Base-by-base conservation (phyloP, 2,329 filamentous ascomycete genomes). In the Aspergillus carbonarius region DNA sequence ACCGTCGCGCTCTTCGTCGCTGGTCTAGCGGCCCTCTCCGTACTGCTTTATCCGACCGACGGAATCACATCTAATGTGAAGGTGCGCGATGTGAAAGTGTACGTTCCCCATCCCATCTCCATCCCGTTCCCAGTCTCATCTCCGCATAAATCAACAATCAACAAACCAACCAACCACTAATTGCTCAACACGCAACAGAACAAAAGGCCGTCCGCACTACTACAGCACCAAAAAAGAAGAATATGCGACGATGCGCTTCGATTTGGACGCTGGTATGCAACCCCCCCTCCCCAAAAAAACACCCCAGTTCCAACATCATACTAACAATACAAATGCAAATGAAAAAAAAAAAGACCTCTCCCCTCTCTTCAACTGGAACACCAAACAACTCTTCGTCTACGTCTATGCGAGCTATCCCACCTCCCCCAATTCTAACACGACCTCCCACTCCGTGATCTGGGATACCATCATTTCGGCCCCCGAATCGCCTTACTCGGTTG, bases 331-430 rank as follows among this genome's bases (percentile, higher is more conserved):
- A 48, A 40, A 58, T n/a, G 27, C n/a, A 50, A 48, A 42, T 40
- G 9, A 15, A 20, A 13, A 37, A n/a, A n/a, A n/a, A n/a, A n/a
- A 8, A 82, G 93, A 99, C 79, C 85, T 99, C 60, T 89, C 87
- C 60, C 89, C 89, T 44, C 90, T 99, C 68, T 98, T 98, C 84
- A 96, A 91, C 72, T 99, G 93, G 95, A 99, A 99, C 83, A 99
- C 96, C 18, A 99, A 99, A 78, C 91, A 98, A 79, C 81, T 99
- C 70, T 99, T 98, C 79, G 88, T 97, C 75, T 99, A 96, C 80
- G 88, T 99, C 59, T 93, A 92, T 56, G 93, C 93, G 55, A 88
- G 82, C 57, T 89, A 88, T 72, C 79, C 81, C 37, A 76, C 77
- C 49, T 74, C 76, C 49, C 63, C 70, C 25, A 32, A 63, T 5